Evolutionary conservation across 2,329 filamentous ascomycete species (phyloP).

Genomic region (Colletotrichum sp.): DNA sequence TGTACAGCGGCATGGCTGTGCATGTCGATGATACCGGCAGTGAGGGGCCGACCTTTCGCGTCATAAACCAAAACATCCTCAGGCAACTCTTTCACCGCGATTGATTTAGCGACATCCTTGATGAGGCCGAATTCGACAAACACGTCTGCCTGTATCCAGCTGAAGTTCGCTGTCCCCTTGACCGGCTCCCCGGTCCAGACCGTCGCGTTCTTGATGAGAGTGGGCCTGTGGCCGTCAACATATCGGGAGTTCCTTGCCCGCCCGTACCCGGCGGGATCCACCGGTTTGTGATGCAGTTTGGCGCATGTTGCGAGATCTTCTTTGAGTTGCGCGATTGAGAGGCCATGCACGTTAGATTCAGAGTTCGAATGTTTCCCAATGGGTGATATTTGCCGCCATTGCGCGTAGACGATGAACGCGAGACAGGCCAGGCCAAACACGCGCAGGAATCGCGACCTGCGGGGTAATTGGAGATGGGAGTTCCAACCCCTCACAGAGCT

Average conservation of each 20-base stretch:
- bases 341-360: constrained; percentile 33
- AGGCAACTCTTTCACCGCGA: constrained; percentile 46
- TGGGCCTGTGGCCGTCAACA: constrained; percentile 61
- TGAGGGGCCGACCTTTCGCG: constrained; percentile 66
- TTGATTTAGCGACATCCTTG: constrained; percentile 50
- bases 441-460: constrained; percentile 13
- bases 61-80: constrained; percentile 57
- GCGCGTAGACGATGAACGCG: constrained; percentile 53
- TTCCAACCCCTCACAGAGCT: neutral
- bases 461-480: neutral
- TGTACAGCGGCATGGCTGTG: constrained; percentile 70
- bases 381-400: constrained; percentile 46
- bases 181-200: constrained; percentile 70
- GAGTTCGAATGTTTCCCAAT: constrained; percentile 18
- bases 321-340: constrained; percentile 59
- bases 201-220: constrained; percentile 69
- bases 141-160: constrained; percentile 66
- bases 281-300: constrained; percentile 57
- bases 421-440: constrained; percentile 49
- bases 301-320: constrained; percentile 61
- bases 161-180: constrained; percentile 58
- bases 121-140: constrained; percentile 67
- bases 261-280: constrained; percentile 60
- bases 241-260: constrained; percentile 66
- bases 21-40: constrained; percentile 74